Evolutionary conservation across 225 moss, liverwort and hornwort genomes (phyloP), one percentile per base, ranked within the genome.

Genomic region (Takakia lepidozioides): DNA sequence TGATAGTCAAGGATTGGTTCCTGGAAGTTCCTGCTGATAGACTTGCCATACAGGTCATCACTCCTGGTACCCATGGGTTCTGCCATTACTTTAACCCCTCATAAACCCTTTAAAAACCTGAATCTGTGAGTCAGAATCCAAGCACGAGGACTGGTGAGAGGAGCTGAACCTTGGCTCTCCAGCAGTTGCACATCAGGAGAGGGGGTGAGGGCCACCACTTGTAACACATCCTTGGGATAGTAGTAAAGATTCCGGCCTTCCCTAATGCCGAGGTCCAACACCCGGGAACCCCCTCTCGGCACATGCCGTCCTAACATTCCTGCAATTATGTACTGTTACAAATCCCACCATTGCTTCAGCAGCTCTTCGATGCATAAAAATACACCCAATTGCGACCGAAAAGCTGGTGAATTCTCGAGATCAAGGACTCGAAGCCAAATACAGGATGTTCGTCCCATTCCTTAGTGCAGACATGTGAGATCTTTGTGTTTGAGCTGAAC

Each of bases 191-290:
- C 50, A 42, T 85, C 79, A 25, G 98, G 64, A 22, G 75, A 82
- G 24, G 83, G 56, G 32, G 73, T 65, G 55, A 91, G 70, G 41
- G 76, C 85, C 22, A 87, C 76, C 65, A 98, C 98, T 69, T 98
- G 98, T 20, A 81, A 76, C n/a, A 66, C 66, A 49, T 98, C 98
- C 52, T 73, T 56, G 2, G 98, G 98, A 48, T 98, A 98, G 57
- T 98, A 98, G 59, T 98, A 91, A 27, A 98, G 61, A 74, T 81
- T 91, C 58, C 87, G 85, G 56, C 98, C 98, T 70, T 91, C 98
- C 46, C 87, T 82, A 29, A 87, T 81, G 37, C 87, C 82, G 13
- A 98, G 56, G 64, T 98, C 98, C 52, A 91, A 46, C 17, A 91
- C 59, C 24, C 78, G 76, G 9, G 98, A 74, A 19, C 98, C 98